A percentile compares a stretch with the other conserved stretches of the same genome.
phyloP scores from a whole-genome alignment of 768 basidiomycete species.

The Mycena epipterygia region DNA sequence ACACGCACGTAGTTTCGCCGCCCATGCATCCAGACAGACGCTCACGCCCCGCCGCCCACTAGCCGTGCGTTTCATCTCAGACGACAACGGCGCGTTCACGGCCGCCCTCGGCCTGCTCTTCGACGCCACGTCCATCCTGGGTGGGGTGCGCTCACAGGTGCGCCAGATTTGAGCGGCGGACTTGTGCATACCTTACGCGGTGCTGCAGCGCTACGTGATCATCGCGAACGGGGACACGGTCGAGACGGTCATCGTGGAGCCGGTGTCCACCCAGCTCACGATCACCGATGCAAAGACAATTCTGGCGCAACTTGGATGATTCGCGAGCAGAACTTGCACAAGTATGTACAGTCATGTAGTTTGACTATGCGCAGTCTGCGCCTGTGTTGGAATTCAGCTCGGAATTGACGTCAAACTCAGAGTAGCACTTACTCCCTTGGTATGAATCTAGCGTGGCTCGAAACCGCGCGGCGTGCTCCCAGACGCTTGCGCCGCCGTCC shows the following conservation, averaged over 20 bases:
- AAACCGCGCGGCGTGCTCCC: conserved; percentile 6
- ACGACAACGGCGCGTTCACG: conserved; percentile 74
- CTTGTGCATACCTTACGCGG: neutral
- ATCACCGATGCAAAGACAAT: conserved; percentile 60
- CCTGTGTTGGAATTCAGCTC: no score
- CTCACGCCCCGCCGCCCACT: conserved; percentile 22
- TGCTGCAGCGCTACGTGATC: conserved; percentile 57
- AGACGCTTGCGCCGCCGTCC: neutral
- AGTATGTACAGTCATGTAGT: no score
- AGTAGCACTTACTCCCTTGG: no score
- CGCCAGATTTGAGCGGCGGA: neutral
- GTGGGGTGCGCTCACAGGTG: conserved; percentile 77
- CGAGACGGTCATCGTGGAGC: conserved; percentile 60
- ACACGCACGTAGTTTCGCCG: conserved; percentile 58
- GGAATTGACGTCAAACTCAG: no score
- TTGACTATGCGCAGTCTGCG: no score
- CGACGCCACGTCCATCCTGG: conserved; percentile 73
- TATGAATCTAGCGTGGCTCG: no score
- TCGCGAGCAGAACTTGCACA: no score
- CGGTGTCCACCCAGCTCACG: conserved; percentile 53
- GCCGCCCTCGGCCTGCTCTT: conserved; percentile 70
- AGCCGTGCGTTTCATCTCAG: conserved; percentile 75
- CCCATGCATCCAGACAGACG: conserved; percentile 8
- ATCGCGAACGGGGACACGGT: conserved; percentile 64
- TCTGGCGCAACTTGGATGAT: conserved; percentile 48